Base-by-base conservation (phyloP, 306 rosid genomes). In the Alnus rubra region DNA sequence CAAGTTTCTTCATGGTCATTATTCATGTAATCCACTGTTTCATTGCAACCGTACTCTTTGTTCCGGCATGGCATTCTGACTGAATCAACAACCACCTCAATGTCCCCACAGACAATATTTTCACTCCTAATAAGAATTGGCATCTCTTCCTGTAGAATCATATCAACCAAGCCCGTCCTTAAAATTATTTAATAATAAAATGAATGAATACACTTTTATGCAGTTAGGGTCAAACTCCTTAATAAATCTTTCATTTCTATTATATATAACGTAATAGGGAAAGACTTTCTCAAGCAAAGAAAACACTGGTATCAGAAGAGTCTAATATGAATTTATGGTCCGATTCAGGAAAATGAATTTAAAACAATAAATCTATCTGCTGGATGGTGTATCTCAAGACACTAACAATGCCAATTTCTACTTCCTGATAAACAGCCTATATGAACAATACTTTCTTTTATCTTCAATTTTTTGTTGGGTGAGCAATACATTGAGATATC, bases 11-110 rank as follows among this genome's bases (percentile, higher is more conserved):
- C 84, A 70, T 86, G 87, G 52, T 69, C 63, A 45, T 54, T 67
- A 69, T 63, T 70, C 60, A 74, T 35, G 56, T 53, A 79, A 19
- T 76, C 78, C 71, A 85, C 67, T n/a, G 10, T 76, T 73, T 82
- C 84, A 45, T 68, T 71, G 76, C 86, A 85, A 12, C 89, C 84
- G 13, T 76, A 82, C 16, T 74, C 78, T 47, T 68, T 72, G 82
- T 82, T 79, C 44, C 3, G 81, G 69, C 85, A 71, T 0, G 69
- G 81, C 51, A 49, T 45, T 85, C 69, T 71, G 31, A 78, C 51
- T 45, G 80, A 77, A 51, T 78, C 85, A 60, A 74, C 80, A 8
- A 74, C 62, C 50, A 78, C 16, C 35, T 78, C 78, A 51, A 74
- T 71, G 5, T 69, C 79, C 52, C 84, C 74, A 15, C 82, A 74